Evolutionary conservation across 2,329 filamentous ascomycete genomes (phyloP).

Genomic region (Blastomyces emzantsi): DNA sequence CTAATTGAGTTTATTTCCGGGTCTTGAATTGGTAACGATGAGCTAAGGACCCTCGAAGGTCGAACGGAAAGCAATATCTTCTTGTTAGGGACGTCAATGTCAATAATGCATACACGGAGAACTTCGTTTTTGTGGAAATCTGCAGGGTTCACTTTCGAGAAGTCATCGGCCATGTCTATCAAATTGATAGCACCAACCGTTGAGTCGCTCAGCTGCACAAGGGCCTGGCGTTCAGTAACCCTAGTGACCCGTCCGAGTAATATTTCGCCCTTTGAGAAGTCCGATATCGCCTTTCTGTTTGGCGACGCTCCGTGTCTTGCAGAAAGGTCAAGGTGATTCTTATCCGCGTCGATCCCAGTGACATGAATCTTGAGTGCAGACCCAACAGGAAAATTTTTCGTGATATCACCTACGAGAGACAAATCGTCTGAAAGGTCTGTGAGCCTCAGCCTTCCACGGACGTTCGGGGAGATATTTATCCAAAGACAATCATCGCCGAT

Average conservation of each 20-base stretch:
- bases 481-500: slow-evolving; percentile 69
- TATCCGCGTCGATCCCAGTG: slow-evolving; percentile 60
- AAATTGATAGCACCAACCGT: slow-evolving; percentile 73
- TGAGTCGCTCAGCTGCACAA: slow-evolving; percentile 74
- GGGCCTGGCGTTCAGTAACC: slow-evolving; percentile 69
- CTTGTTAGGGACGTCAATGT: slow-evolving; percentile 76
- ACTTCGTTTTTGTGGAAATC: slow-evolving; percentile 76
- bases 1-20: slow-evolving; percentile 61
- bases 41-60: slow-evolving; percentile 82
- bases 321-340: slow-evolving; percentile 74
- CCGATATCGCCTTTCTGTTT: slow-evolving; percentile 57
- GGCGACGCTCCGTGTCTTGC: slow-evolving; percentile 53
- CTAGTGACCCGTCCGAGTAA: slow-evolving; percentile 78
- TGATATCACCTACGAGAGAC: slow-evolving; percentile 64
- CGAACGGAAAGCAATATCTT: slow-evolving; percentile 70
- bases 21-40: slow-evolving; percentile 70
- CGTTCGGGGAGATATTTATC: slow-evolving; percentile 81
- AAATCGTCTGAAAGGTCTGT: slow-evolving; percentile 84
- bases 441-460: slow-evolving; percentile 72
- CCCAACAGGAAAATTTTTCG: slow-evolving; percentile 78
- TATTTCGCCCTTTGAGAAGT: slow-evolving; percentile 68
- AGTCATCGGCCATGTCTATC: slow-evolving; percentile 80
- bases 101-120: slow-evolving; percentile 74
- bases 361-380: slow-evolving; percentile 77
- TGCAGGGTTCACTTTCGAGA: slow-evolving; percentile 64